Base-by-base conservation (phyloP, 164 flowering plant species). In the Sextonia rubra region DNA sequence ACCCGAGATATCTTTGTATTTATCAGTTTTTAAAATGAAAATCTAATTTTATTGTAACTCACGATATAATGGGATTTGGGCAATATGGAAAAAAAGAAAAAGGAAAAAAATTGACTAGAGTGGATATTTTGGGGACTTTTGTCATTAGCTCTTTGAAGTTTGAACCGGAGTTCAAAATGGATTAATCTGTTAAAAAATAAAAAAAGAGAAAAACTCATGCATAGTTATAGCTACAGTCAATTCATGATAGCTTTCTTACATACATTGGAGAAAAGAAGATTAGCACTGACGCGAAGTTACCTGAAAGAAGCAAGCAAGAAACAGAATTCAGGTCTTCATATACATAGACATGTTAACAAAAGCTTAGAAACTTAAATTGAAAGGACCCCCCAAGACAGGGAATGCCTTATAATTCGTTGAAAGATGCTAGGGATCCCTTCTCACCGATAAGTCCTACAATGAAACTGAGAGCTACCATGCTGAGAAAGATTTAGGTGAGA, bases 201-300 rank as follows among this genome's bases (percentile, higher is more conserved):
- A 27, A 25, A 26, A n/a, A 62, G 24, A 61, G 4, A 25, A 62
- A 5, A 26, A 64, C 27, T 24, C 23, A 24, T 4, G 15, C 29
- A 6, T 17, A 15, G 32, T 14, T 12, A 15, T 29, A 29, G 32
- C 25, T 17, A 23, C 3, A 61, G 17, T 22, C 12, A 8, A 61
- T 2, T 3, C 61, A 14, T 23, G 47, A 7, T 26, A 52, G 58
- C 17, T 14, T 12, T 52, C 20, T 52, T 52, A 69, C 84, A 75
- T 80, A 88, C 92, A 75, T 69, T n/a, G 92, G 90, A 69, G 92
- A 76, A 63, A 85, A 86, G 72, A 82, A 87, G 72, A 86, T 71
- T 0, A 88, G 81, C 18, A 85, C 83, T 18, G 90, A 83, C 30
- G 83, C 79, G 63, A 84, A 71, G 77, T 87, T 87, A 69, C 90